These are phyloP conservation scores for Tilletia caries DNA, from an alignment of 1,284 basidiomycete genomes.

Conservation along the genomic window DNA sequence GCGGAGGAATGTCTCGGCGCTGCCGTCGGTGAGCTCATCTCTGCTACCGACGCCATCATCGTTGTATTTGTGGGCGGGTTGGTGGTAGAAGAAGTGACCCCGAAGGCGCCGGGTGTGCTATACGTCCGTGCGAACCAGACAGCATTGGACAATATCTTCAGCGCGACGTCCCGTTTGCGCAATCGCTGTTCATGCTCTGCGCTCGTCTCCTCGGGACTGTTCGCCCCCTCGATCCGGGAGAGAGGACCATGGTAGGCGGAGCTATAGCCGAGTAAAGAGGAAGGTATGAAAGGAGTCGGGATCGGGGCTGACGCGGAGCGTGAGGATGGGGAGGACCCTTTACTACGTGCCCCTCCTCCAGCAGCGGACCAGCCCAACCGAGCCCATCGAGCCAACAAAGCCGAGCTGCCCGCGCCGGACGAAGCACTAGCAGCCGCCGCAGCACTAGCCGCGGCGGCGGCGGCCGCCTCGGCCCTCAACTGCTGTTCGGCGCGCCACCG, in stretches of 20 bases:
- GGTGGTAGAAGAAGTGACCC: not conserved
- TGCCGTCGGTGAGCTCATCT: not conserved
- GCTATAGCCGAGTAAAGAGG: conserved; percentile 10
- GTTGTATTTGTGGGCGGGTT: not conserved
- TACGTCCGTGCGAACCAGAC: conserved; percentile 42
- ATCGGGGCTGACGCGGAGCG: conserved; percentile 9
- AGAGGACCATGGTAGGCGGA: conserved; percentile 19
- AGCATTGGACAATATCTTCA: conserved; percentile 43
- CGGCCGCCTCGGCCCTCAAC: conserved; percentile 27
- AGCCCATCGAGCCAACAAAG: conserved; percentile 27
- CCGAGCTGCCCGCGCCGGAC: conserved; percentile 10
- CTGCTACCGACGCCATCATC: conserved; percentile 9
- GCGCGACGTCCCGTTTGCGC: conserved; percentile 42
- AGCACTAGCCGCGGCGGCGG: conserved; percentile 13
- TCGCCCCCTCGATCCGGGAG: conserved; percentile 17
- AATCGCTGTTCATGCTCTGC: conserved; percentile 25
- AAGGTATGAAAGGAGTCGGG: conserved; percentile 6
- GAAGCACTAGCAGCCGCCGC: not conserved
- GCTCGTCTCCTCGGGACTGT: not conserved
- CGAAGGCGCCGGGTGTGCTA: conserved; percentile 18
- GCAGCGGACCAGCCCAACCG: conserved; percentile 34
- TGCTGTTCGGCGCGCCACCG: conserved; percentile 41
- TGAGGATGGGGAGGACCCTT: not conserved
- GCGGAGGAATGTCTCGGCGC: not conserved
- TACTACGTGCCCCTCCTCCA: conserved; percentile 28